Evolutionary conservation across 2,329 filamentous ascomycete genomes (phyloP), one percentile per base, ranked within the genome.

Genomic region (Phyllosticta citriasiana): DNA sequence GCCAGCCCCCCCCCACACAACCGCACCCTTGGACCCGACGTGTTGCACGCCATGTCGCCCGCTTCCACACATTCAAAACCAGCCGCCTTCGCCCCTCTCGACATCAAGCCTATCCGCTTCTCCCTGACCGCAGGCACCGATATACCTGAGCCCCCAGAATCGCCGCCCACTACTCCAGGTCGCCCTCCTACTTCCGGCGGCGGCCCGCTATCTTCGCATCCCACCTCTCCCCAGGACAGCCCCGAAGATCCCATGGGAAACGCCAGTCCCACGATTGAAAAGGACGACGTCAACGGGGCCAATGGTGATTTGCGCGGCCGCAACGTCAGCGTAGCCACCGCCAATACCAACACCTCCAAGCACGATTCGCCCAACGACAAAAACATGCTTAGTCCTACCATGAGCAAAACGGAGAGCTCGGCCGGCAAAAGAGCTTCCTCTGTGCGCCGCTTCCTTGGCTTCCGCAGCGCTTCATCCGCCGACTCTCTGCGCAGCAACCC

Each of bases 111-210:
- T 57, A 70, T 76, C 68, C 71, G 74, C 65, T 74, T 75, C 69
- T 75, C 73, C 54, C 71, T 76, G 60, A 76, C 74, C 40, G 73
- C 74, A 53, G 74, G 74, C 62, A 76, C 74, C 56, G 69, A 71
- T 59, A 76, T 76, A 65, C 74, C 73, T 47, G 72, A 74, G 33
- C 74, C 74, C 55, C 72, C 65, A 62, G 73, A 74, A 63, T 73
- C 73, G 52, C 74, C 74, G 54, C 73, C 73, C 58, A 67, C 71
- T 16, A 69, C 71, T 12, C 72, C 72, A 25, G 60, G 51, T 40
- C 72, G 73, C 33, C 72, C 72, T 19, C 73, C 73, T 9, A 74
- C 73, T 51, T 71, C 71, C 26, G 72, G 72, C 51, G 68, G 69
- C 58, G 74, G 73, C 10, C 73, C 73, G 33, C 71, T 76, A 27